These are phyloP conservation scores for Hericium erinaceus DNA, from an alignment of 768 basidiomycete genomes.

Conservation along the genomic window DNA sequence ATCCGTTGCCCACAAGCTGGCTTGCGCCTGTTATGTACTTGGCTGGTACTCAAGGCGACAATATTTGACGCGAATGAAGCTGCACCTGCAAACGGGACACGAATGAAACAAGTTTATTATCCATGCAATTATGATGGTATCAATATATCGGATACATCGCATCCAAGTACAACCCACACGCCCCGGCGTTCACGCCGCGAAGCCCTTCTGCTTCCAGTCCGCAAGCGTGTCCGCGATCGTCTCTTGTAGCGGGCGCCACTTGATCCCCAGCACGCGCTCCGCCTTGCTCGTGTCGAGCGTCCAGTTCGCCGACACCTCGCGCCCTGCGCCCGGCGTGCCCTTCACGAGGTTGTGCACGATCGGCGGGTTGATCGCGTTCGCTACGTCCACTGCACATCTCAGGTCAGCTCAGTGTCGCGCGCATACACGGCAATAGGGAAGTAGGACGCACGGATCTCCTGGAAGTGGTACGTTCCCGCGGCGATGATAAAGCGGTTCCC, in stretches of 20 bases:
- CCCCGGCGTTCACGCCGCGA: too few relatives aligned
- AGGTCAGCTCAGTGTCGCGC: too few relatives aligned
- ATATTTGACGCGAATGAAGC: too few relatives aligned
- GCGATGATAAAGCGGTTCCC: background rate
- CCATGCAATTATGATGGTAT: too few relatives aligned
- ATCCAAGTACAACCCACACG: too few relatives aligned
- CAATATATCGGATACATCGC: too few relatives aligned
- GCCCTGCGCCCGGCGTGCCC: background rate
- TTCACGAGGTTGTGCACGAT: background rate
- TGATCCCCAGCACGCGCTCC: background rate
- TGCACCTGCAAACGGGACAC: too few relatives aligned
- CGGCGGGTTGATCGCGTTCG: background rate
- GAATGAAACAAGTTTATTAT: too few relatives aligned
- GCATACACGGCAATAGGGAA: background rate
- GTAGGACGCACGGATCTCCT: background rate
- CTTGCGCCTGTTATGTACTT: too few relatives aligned
- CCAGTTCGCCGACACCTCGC: background rate
- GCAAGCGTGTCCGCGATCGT: conserved; percentile 2
- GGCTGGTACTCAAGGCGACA: too few relatives aligned
- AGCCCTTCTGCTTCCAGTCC: too few relatives aligned
- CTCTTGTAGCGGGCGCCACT: background rate
- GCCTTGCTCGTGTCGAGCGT: background rate
- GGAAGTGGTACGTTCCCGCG: background rate
- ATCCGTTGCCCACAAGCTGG: too few relatives aligned
- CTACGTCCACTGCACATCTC: background rate